Evolutionary conservation across 148 eudicot genomes (phyloP), one percentile per base, ranked within the genome.

Genomic region (Euryodendron excelsum): DNA sequence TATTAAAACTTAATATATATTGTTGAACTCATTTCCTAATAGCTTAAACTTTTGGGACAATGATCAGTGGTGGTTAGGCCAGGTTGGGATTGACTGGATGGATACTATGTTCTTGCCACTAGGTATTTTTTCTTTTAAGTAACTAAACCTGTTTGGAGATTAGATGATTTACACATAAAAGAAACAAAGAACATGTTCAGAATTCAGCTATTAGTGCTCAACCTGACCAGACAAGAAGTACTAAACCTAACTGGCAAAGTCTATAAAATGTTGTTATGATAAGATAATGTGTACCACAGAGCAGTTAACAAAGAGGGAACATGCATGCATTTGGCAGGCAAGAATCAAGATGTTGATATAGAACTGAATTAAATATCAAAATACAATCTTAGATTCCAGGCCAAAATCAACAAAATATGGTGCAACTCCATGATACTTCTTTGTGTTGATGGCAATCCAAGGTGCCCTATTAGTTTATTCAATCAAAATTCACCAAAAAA

Each of bases 271-370:
- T n/a, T 58, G 10, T 53, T 21, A n/a, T 58, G 61, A 58, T 58
- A 58, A 58, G 61, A 58, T 58, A n/a, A 58, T 58, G 9, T 58
- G 13, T 20, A 14, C 55, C 15, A 50, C 55, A 9, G 55, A 10
- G 55, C 55, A 50, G 55, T 50, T 15, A 17, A 50, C 15, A 20
- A 10, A 58, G 61, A 58, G 13, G 61, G 61, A 58, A 58, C 61
- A 58, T 58, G 25, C 61, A 58, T 58, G 61, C 10, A 58, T 58
- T 58, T 58, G 61, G 61, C 61, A 58, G 61, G 61, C 61, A 58
- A 23, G 8, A 20, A n/a, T n/a, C n/a, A n/a, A 20, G 28, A 58
- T 58, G 61, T 6, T 17, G 3, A 52, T 12, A 14, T 50, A 11
- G 55, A 50, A 50, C 12, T 50, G 17, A 13, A 50, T 15, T 50